phyloP scores from a whole-genome alignment of 1,284 basidiomycete genomes.

The Exobasidium cylindrosporum region DNA sequence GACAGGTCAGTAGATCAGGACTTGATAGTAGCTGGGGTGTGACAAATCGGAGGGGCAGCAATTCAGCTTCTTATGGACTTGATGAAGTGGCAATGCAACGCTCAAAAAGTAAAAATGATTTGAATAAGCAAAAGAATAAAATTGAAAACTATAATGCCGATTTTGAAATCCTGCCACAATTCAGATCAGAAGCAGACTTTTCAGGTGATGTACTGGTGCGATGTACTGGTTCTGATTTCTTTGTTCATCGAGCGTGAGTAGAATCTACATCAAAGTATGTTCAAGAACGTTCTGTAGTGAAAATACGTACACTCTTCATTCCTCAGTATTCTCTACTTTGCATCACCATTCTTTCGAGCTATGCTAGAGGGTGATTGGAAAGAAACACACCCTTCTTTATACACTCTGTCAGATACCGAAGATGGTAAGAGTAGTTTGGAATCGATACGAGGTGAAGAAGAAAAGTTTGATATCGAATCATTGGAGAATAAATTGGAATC shows the following conservation, averaged over 20 bases:
- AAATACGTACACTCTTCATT: slow-evolving; percentile 11
- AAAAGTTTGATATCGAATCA: not conserved
- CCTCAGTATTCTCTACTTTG: slow-evolving; percentile 24
- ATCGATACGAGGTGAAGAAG: not conserved
- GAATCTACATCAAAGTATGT: not conserved
- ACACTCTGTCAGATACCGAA: slow-evolving; percentile 7
- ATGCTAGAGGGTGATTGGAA: slow-evolving; percentile 32
- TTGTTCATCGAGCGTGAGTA: slow-evolving; percentile 33
- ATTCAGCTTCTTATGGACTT: not conserved
- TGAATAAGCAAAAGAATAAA: not conserved
- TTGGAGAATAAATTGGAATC: not conserved
- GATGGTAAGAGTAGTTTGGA: not conserved
- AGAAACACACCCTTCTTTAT: slow-evolving; percentile 22
- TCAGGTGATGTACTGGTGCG: slow-evolving; percentile 32
- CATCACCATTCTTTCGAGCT: slow-evolving; percentile 33
- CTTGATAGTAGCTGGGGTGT: too few species aligned
- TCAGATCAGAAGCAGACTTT: not conserved
- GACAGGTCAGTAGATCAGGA: not conserved
- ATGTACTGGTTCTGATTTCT: slow-evolving; percentile 32
- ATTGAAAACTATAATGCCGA: not conserved
- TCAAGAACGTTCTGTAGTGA: not conserved
- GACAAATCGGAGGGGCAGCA: not conserved
- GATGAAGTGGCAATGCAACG: not conserved
- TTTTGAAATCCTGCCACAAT: slow-evolving; percentile 5
- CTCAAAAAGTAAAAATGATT: not conserved